Evolutionary conservation across 1,284 basidiomycete species (phyloP).

Genomic region (Moesziomyces aphidis): DNA sequence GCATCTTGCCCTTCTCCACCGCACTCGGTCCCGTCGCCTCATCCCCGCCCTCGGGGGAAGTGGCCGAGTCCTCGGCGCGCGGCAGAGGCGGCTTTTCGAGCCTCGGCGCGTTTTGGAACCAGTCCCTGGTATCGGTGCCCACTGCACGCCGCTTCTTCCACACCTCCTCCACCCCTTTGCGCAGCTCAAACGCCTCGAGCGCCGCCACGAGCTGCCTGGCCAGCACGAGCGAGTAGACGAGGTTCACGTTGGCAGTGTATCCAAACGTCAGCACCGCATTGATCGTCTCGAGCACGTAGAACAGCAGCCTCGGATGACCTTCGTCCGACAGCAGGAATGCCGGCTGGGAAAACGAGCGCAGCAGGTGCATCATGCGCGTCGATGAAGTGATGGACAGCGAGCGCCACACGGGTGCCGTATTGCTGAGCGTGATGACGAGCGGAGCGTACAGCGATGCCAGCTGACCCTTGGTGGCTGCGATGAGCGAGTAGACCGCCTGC

Average conservation of each 20-base stretch:
- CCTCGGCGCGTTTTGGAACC: slow-evolving; percentile 27
- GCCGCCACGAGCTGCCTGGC: slow-evolving; percentile 85
- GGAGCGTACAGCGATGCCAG: slow-evolving; percentile 75
- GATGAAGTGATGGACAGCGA: slow-evolving; percentile 81
- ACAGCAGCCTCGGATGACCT: slow-evolving; percentile 89
- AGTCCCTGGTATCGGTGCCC: slow-evolving; percentile 27
- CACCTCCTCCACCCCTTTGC: slow-evolving; percentile 84
- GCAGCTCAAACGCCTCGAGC: slow-evolving; percentile 86
- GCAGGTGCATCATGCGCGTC: slow-evolving; percentile 84
- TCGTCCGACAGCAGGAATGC: slow-evolving; percentile 90
- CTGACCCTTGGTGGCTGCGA: slow-evolving; percentile 79
- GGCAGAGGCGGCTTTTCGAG: slow-evolving; percentile 27
- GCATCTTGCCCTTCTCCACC: slow-evolving; percentile 44
- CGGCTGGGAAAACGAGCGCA: slow-evolving; percentile 88
- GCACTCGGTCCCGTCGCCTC: background rate
- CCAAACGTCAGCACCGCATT: slow-evolving; percentile 77
- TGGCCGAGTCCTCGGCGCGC: background rate
- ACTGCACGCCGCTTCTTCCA: slow-evolving; percentile 56
- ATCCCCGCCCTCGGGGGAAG: background rate
- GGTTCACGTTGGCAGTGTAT: slow-evolving; percentile 80
- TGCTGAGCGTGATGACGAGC: slow-evolving; percentile 87
- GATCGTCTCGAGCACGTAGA: slow-evolving; percentile 92
- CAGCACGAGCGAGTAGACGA: slow-evolving; percentile 86
- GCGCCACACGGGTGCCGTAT: slow-evolving; percentile 85
- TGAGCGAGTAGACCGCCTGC: slow-evolving; percentile 82